A percentile compares a stretch with the other conserved stretches of the same genome.
These are phyloP conservation scores for Amoebophrya sp. DNA, from an alignment of 169 alveolate genomes.

Conservation along the genomic window DNA sequence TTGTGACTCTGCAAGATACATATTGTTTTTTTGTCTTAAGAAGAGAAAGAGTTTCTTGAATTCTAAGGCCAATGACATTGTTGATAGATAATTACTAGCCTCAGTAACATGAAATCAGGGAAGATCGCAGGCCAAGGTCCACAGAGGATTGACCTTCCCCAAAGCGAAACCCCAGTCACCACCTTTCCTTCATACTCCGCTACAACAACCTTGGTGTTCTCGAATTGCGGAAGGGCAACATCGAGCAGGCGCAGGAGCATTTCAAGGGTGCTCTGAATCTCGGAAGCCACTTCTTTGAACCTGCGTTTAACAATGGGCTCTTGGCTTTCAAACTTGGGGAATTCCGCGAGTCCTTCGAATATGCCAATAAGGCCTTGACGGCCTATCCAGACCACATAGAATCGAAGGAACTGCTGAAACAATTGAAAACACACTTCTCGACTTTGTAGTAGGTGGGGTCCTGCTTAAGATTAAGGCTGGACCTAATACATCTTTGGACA, in stretches of 20 bases:
- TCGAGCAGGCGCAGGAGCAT: constrained; percentile 46
- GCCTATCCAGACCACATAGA: constrained; percentile 75
- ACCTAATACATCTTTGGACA: no score
- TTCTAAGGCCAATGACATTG: no score
- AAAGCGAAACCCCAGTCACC: not conserved
- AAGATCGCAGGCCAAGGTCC: not conserved
- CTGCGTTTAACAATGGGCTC: constrained; percentile 70
- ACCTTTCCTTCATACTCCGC: constrained; percentile 53
- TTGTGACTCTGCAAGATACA: no score
- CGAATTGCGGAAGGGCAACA: constrained; percentile 62
- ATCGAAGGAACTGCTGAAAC: constrained; percentile 68
- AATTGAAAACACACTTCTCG: constrained; percentile 50
- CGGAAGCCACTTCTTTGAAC: constrained; percentile 62
- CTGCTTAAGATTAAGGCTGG: no score
- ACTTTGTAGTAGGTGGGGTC: no score
- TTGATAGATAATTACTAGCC: no score
- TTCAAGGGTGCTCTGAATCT: constrained; percentile 40
- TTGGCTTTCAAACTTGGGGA: constrained; percentile 67
- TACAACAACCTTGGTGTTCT: constrained; percentile 75
- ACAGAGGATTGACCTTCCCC: not conserved
- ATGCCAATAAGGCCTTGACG: constrained; percentile 63
- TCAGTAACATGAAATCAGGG: not conserved
- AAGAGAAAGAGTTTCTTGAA: no score
- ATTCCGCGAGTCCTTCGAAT: constrained; percentile 64
- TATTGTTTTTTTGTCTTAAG: no score